Conservation (phyloP, 176 grass and related monocot genomes). For the Pharus latifolius region DNA sequence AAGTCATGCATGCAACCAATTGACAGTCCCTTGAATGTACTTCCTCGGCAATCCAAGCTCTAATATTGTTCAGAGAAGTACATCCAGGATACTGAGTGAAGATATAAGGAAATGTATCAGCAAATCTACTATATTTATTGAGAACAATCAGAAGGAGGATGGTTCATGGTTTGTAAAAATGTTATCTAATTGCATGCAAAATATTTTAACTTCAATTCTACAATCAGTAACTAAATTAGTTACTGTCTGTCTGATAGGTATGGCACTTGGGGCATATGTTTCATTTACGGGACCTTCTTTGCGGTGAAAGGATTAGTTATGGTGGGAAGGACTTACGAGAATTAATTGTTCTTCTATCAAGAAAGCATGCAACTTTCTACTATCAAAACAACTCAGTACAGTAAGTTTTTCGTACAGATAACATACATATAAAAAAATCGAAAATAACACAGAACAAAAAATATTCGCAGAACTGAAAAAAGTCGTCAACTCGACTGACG, state of each 20-base stretch:
- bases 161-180: conserved; percentile 17
- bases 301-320: conserved; percentile 20
- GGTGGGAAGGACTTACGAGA: conserved; percentile 23
- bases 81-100: conserved; percentile 1
- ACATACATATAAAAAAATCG: no score
- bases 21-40: conserved; percentile 21
- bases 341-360: conserved; percentile 3
- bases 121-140: conserved; percentile 3
- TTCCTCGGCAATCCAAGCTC: conserved; percentile 14
- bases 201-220: neutral
- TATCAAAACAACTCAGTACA: conserved; percentile 16
- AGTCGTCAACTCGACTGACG: no score
- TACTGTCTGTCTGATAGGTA: conserved; percentile 13
- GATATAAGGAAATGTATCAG: conserved; percentile 13
- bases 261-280: conserved; percentile 32
- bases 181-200: no score
- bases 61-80: conserved; percentile 10
- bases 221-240: neutral
- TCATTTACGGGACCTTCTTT: conserved; percentile 28
- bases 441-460: no score
- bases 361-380: conserved; percentile 23
- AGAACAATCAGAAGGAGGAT: conserved; percentile 10
- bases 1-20: neutral
- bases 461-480: no score
- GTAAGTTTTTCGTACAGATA: no score